phyloP scores from a whole-genome alignment of 1,284 basidiomycete species.

The Anthracocystis panici-leucophaei region DNA sequence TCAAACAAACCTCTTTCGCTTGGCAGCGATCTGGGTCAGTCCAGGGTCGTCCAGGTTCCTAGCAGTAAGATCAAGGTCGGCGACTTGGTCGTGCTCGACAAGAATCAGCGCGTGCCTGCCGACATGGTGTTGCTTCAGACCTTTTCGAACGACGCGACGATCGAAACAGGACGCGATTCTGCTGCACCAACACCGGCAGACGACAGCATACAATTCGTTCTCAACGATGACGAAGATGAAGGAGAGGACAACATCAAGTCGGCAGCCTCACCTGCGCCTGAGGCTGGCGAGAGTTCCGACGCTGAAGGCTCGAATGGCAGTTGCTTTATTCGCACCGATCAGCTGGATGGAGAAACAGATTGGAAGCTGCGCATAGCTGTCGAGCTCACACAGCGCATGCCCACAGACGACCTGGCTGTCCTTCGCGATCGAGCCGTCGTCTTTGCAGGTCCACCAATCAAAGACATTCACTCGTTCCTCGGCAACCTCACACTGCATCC shows the following conservation, averaged over 20 bases:
- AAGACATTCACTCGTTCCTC: conserved; percentile 96
- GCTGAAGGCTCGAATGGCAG: conserved; percentile 82
- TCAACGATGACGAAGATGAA: conserved; percentile 56
- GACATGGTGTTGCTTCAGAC: conserved; percentile 92
- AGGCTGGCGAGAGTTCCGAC: conserved; percentile 3
- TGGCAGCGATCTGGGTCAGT: conserved; percentile 35
- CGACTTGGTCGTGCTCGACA: conserved; percentile 90
- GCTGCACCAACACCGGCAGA: conserved; percentile 18
- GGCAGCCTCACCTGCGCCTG: not conserved
- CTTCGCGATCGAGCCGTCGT: conserved; percentile 70
- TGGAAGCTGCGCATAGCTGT: conserved; percentile 97
- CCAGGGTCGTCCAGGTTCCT: conserved; percentile 71
- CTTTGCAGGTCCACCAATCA: conserved; percentile 89
- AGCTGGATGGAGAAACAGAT: conserved; percentile 98
- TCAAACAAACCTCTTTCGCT: conserved; percentile 29
- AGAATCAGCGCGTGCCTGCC: conserved; percentile 96
- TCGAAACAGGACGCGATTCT: conserved; percentile 25
- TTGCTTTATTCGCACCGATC: conserved; percentile 97
- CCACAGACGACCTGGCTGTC: conserved; percentile 76
- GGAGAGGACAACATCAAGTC: conserved; percentile 8
- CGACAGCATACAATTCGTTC: conserved; percentile 42
- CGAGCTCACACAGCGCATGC: conserved; percentile 82
- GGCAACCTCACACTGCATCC: conserved; percentile 87
- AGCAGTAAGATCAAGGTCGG: conserved; percentile 91
- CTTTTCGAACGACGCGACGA: conserved; percentile 67